A percentile compares a stretch with the other conserved stretches of the same genome.
phyloP scores from a whole-genome alignment of 2,329 filamentous ascomycete genomes.

The Fusarium algeriense region DNA sequence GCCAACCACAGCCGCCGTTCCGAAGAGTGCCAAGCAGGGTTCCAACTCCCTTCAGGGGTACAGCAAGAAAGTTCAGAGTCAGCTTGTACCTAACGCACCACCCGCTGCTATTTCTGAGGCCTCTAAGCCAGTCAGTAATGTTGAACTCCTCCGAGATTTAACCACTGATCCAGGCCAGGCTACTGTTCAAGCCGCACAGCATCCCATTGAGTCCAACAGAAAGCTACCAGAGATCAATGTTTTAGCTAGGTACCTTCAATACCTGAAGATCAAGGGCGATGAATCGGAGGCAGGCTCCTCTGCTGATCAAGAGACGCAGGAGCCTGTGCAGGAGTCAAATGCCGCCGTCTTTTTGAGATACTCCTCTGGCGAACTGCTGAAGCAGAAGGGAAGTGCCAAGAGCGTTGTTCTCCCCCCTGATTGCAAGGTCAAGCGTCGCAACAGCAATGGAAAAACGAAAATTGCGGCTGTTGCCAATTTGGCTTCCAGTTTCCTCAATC shows the following conservation, averaged over 20 bases:
- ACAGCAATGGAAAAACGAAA: not conserved
- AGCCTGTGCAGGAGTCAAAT: not conserved
- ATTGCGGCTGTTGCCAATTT: not conserved
- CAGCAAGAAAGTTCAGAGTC: not conserved
- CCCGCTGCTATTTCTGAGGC: not conserved
- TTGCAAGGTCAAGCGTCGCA: not conserved
- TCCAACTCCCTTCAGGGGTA: not conserved
- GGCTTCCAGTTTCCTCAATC: not conserved
- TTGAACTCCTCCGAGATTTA: not conserved
- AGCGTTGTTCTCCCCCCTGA: not conserved
- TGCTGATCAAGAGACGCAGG: not conserved
- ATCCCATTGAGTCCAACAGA: not conserved
- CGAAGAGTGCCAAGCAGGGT: not conserved
- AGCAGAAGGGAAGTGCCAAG: constrained; percentile 7
- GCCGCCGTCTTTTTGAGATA: not conserved
- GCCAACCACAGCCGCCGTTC: not conserved
- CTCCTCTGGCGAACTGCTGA: constrained; percentile 20
- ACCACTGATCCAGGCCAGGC: not conserved
- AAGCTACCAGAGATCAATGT: not conserved
- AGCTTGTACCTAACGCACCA: not conserved
- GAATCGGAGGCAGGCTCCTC: not conserved
- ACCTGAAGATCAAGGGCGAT: constrained; percentile 1
- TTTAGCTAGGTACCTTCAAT: not conserved
- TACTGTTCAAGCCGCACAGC: not conserved
- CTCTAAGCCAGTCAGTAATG: not conserved